A percentile compares a stretch with the other conserved stretches of the same genome.
Evolutionary conservation across 2,329 filamentous ascomycete genomes (phyloP).

Genomic region (Penicillium nordicum): DNA sequence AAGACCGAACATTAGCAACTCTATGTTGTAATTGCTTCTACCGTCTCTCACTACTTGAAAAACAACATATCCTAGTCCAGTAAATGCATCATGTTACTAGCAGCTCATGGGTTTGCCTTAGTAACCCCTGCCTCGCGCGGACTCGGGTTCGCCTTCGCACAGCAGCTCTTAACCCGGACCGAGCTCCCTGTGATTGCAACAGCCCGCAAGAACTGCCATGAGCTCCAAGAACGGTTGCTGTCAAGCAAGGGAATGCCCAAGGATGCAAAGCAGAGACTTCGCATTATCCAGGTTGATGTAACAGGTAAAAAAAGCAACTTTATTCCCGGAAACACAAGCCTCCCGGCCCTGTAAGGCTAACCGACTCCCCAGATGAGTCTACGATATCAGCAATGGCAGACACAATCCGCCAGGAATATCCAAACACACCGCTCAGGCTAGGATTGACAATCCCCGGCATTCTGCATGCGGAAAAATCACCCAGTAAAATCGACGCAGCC

Average conservation of each 20-base stretch:
- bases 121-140: slow-evolving; percentile 60
- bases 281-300: slow-evolving; percentile 55
- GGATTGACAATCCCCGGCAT: slow-evolving; percentile 69
- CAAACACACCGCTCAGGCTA: slow-evolving; percentile 60
- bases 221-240: slow-evolving; percentile 51
- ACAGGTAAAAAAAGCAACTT: slow-evolving; percentile 43
- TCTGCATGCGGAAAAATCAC: slow-evolving; percentile 69
- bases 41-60: no score
- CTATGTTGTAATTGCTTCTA: not conserved
- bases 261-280: slow-evolving; percentile 46
- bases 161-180: slow-evolving; percentile 56
- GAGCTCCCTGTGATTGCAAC: slow-evolving; percentile 58
- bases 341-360: not conserved
- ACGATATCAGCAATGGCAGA: slow-evolving; percentile 58
- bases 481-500: slow-evolving; percentile 59
- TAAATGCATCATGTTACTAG: slow-evolving; percentile 5
- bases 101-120: slow-evolving; percentile 31
- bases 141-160: slow-evolving; percentile 60
- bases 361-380: slow-evolving; percentile 52
- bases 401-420: slow-evolving; percentile 53
- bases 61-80: not conserved
- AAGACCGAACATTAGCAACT: not conserved
- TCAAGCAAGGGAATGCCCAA: slow-evolving; percentile 44
- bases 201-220: slow-evolving; percentile 52
- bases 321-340: not conserved